phyloP scores from a whole-genome alignment of 768 basidiomycete genomes.

The Lactifluus hygrophoroides region DNA sequence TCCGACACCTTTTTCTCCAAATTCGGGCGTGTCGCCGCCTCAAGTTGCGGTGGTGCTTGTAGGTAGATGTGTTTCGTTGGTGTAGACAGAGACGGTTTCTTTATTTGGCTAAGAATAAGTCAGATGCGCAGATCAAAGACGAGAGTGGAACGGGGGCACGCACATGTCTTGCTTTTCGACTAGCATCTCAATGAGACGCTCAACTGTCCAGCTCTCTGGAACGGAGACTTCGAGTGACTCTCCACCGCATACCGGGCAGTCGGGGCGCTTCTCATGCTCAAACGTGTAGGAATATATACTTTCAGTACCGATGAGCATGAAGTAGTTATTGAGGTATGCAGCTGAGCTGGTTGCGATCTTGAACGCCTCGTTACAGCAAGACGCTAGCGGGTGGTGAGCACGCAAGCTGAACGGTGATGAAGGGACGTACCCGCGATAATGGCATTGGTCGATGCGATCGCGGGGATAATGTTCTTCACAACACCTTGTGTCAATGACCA shows the following conservation, averaged over 20 bases:
- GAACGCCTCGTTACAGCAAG: constrained; percentile 98
- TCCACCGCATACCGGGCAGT: constrained; percentile 97
- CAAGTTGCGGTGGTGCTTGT: constrained; percentile 88
- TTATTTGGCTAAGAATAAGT: constrained; percentile 68
- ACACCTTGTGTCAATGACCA: constrained; percentile 98
- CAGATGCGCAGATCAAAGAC: background rate
- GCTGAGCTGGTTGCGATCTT: constrained; percentile 96
- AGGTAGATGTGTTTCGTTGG: constrained; percentile 76
- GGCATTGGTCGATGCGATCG: constrained; percentile 97
- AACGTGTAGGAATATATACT: constrained; percentile 97
- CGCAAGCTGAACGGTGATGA: background rate
- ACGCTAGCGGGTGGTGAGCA: constrained; percentile 41
- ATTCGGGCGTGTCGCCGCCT: constrained; percentile 84
- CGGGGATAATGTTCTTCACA: constrained; percentile 99
- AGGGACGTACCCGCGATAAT: constrained; percentile 76
- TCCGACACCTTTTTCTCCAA: constrained; percentile 81
- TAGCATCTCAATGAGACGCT: constrained; percentile 80
- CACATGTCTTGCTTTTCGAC: constrained; percentile 87
- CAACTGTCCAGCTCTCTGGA: constrained; percentile 67
- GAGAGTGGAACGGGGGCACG: constrained; percentile 25
- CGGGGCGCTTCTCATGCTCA: constrained; percentile 82
- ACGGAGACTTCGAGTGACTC: constrained; percentile 71
- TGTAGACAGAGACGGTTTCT: constrained; percentile 86
- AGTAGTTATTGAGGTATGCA: constrained; percentile 93
- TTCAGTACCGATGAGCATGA: constrained; percentile 96